Evolutionary conservation across 257 asterid genomes (phyloP), one percentile per base, ranked within the genome.

Genomic region (Nicotiana attenuata): DNA sequence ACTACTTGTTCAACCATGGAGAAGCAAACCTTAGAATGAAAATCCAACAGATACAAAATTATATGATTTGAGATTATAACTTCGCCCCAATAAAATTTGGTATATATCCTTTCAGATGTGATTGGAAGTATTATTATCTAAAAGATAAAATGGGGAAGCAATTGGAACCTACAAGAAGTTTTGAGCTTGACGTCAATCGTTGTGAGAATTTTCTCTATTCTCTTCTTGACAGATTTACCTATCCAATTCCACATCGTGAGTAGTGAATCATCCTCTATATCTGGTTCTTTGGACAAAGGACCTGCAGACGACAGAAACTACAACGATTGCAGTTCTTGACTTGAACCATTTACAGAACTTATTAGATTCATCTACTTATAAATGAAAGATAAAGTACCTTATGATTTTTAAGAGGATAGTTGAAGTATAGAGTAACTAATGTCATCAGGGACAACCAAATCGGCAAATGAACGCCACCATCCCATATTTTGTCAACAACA

Each of bases 131-230:
- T 19, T 47, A 78, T 56, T 24, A 31, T 59, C 22, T 45, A 61
- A 8, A 20, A 81, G 31, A 71, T n/a, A n/a, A n/a, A n/a, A n/a
- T n/a, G 24, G 65, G 24, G 79, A 81, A 77, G 81, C 75, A 22
- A 64, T 61, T 83, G 67, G 76, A 84, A 87, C 97, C 84, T 91
- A 96, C 98, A 78, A 97, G 87, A 80, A 96, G 94, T 92, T 96
- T 96, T 26, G 81, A 96, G 97, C 87, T 96, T 97, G 76, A 87
- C 87, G 89, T 94, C 99, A 85, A 96, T 67, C 99, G 96, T 82
- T 83, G 97, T 52, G 99, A 96, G 87, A 94, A 93, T 78, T 92
- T 90, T 96, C 99, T 26, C 94, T 85, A 88, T 96, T 96, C 86
- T 92, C 97, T 88, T 96, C 89, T 89, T 92, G 86, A 87, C 83